Evolutionary conservation across 257 asterid genomes (phyloP).

Genomic region (Rauvolfia tetraphylla): DNA sequence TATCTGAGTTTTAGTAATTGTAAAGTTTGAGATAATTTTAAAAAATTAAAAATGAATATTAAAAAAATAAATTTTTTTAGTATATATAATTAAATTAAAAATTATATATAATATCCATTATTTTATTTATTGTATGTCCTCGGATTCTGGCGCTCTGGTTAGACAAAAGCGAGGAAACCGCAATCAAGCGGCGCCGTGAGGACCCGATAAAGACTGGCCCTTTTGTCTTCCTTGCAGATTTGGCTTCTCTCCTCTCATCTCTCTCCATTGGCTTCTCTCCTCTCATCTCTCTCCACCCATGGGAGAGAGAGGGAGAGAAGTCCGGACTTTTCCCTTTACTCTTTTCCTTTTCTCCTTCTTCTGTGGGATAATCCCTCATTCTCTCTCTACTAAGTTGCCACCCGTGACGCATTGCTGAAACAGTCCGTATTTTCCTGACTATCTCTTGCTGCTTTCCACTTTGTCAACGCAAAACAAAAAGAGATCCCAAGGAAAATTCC

Average conservation of each 20-base stretch:
- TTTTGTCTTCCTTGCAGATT: conserved; percentile 34
- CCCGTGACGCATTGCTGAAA: conserved; percentile 55
- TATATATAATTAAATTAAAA: no score
- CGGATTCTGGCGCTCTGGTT: not conserved
- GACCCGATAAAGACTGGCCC: not conserved
- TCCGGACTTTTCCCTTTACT: conserved; percentile 10
- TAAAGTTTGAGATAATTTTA: no score
- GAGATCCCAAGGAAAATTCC: conserved; percentile 27
- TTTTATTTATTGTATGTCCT: not conserved
- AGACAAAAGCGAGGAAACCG: not conserved
- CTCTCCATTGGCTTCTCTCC: no score
- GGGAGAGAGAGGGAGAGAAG: not conserved
- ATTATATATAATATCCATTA: no score
- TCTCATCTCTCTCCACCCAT: conserved; percentile 8
- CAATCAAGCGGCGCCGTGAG: conserved; percentile 31
- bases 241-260: conserved; percentile 27
- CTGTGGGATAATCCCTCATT: conserved; percentile 6
- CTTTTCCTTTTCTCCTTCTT: conserved; percentile 39
- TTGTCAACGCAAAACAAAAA: conserved; percentile 44
- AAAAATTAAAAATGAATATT: no score
- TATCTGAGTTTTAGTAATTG: no score
- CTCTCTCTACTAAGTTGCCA: conserved; percentile 15
- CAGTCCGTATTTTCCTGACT: conserved; percentile 18
- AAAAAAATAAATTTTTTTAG: no score
- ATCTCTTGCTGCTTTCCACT: conserved; percentile 29